A percentile compares a stretch with the other conserved stretches of the same genome.
Conservation (phyloP, 2,329 filamentous ascomycete genomes). For the Neonectria sp. region DNA sequence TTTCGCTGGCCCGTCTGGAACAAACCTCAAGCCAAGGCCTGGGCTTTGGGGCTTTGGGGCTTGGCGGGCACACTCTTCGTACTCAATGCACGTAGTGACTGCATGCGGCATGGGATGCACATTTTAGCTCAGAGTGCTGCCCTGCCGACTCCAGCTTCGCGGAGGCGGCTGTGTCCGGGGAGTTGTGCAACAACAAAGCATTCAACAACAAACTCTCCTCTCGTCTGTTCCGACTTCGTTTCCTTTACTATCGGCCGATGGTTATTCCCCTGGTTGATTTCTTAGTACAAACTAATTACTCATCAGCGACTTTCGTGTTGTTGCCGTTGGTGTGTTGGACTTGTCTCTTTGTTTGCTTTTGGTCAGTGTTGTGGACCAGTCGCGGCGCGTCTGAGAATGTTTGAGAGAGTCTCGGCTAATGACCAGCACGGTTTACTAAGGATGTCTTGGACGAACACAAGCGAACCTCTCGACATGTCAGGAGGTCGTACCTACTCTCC, state of each 20-base stretch:
- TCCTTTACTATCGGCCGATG: too few species aligned
- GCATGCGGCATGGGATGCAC: neutral
- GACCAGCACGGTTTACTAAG: constrained; percentile 5
- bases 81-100: neutral
- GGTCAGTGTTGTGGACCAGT: constrained; percentile 3
- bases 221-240: neutral
- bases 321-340: neutral
- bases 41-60: constrained; percentile 6
- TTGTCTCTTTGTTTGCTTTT: constrained; percentile 14
- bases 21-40: constrained; percentile 27
- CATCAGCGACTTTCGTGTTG: neutral
- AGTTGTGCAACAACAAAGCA: constrained; percentile 24
- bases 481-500: constrained; percentile 17
- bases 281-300: neutral
- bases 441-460: neutral
- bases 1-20: constrained; percentile 15
- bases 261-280: too few species aligned
- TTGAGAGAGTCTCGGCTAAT: constrained; percentile 24
- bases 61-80: constrained; percentile 3
- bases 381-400: constrained; percentile 8
- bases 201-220: neutral
- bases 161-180: constrained; percentile 1
- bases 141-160: constrained; percentile 8
- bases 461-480: constrained; percentile 14
- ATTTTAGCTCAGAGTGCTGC: constrained; percentile 7